Evolutionary conservation across 2,329 filamentous ascomycete species (phyloP), one percentile per base, ranked within the genome.

Genomic region (Coleophoma crateriformis): DNA sequence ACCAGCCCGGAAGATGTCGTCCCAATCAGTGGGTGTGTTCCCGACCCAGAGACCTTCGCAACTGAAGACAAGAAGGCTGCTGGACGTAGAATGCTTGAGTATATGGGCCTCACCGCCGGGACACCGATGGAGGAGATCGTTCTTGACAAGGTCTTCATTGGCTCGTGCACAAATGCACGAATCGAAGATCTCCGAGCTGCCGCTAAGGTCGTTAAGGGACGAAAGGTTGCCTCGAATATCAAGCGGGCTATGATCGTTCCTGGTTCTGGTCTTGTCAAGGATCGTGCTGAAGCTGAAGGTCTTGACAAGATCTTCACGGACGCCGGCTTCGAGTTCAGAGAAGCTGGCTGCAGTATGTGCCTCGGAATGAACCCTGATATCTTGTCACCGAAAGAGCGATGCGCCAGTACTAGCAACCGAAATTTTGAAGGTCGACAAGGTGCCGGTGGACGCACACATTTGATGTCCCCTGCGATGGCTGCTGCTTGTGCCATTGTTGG

Each of bases 341-440:
- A 99, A 74, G 94, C 94, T 58, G 94, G 94, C 45, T 99, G 94
- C 80, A 95, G 89, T 55, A 99, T 99, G 94, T 97, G 94, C 67
- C 79, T 99, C 49, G 94, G 94, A 67, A 99, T 99, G 92, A 99
- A 99, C 76, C 92, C 94, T 0, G 94, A 99, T 68, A 97, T 99
- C 56, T 80, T 97, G 43, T 84, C 90, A 2, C 91, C 94, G 48
- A 81, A 87, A 67, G 94, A 99, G 73, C 85, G 94, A 63, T 97
- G 94, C 67, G 94, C 94, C 39, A 92, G 87, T 65, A 97, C 94
- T 45, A 95, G 89, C 55, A 97, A 97, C 74, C 88, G 94, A 62
- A 97, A 97, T 71, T 97, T 97, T 60, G 94, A 97, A 68, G 94
- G 94, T 54, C 86, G 94, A 56, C 94, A 99, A 72, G 94, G 94